These are phyloP conservation scores for Penicillium odoratum DNA, from an alignment of 495 filamentous ascomycete species.

Conservation along the genomic window DNA sequence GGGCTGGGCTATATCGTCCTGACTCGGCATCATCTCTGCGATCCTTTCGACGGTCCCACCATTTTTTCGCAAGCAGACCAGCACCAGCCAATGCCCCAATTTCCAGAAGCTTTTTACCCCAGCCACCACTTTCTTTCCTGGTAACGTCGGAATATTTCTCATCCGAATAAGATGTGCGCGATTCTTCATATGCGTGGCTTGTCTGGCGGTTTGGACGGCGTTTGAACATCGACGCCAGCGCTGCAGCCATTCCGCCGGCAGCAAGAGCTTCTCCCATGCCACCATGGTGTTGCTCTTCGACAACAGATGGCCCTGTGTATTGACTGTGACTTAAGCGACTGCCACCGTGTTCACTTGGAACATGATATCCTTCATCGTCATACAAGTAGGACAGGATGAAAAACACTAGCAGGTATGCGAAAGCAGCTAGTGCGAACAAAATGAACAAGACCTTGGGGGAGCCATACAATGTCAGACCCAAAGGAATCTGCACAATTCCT, in stretches of 20 bases:
- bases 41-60: conserved; percentile 59
- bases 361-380: conserved; percentile 47
- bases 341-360: conserved; percentile 54
- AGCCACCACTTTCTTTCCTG: conserved; percentile 38
- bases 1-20: conserved; percentile 47
- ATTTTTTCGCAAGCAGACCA: conserved; percentile 61
- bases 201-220: conserved; percentile 38
- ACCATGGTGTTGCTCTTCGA: conserved; percentile 31
- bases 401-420: conserved; percentile 63
- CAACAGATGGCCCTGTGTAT: conserved; percentile 38
- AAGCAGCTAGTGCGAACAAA: conserved; percentile 73
- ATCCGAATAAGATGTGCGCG: conserved; percentile 54
- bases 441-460: conserved; percentile 84
- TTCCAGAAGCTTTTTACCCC: conserved; percentile 65
- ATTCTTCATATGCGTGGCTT: conserved; percentile 40
- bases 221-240: conserved; percentile 58
- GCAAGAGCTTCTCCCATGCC: conserved; percentile 40
- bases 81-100: conserved; percentile 67
- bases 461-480: conserved; percentile 90
- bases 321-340: conserved; percentile 42
- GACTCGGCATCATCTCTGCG: conserved; percentile 59
- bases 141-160: conserved; percentile 59
- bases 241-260: conserved; percentile 60
- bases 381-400: conserved; percentile 72
- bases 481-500: conserved; percentile 81